Evolutionary conservation across 257 asterid species (phyloP).

Genomic region (Przewalskia tangutica): DNA sequence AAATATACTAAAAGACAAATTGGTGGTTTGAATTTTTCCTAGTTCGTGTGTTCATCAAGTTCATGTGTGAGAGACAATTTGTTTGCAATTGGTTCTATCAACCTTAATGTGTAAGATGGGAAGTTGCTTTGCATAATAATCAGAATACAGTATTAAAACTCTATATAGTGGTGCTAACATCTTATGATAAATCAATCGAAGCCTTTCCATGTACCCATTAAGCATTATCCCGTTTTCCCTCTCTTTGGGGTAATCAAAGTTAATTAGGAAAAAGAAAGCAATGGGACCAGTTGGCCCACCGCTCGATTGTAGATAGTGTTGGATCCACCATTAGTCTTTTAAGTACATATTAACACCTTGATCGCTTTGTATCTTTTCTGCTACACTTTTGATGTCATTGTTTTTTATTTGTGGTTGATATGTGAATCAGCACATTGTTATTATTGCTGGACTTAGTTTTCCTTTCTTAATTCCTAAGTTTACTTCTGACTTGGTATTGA

Average conservation of each 20-base stretch:
- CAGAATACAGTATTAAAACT: not conserved
- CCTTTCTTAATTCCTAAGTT: not conserved
- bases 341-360: not conserved
- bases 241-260: not conserved
- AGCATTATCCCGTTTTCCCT: not conserved
- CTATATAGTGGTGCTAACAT: not conserved
- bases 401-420: not conserved
- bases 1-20: not conserved
- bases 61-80: not conserved
- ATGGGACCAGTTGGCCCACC: not conserved
- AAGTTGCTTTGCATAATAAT: not conserved
- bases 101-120: not conserved
- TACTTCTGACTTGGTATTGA: constrained; percentile 13
- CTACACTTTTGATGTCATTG: not conserved
- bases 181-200: not conserved
- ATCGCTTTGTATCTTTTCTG: not conserved
- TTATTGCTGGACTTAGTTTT: not conserved
- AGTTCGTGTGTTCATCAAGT: not conserved
- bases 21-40: too few relatives aligned
- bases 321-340: not conserved
- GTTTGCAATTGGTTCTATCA: not conserved
- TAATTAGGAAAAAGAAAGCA: not conserved
- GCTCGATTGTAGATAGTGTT: not conserved
- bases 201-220: not conserved
- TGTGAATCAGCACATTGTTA: not conserved